These are phyloP conservation scores for Dendrothele bispora DNA, from an alignment of 768 basidiomycete genomes.

Conservation along the genomic window DNA sequence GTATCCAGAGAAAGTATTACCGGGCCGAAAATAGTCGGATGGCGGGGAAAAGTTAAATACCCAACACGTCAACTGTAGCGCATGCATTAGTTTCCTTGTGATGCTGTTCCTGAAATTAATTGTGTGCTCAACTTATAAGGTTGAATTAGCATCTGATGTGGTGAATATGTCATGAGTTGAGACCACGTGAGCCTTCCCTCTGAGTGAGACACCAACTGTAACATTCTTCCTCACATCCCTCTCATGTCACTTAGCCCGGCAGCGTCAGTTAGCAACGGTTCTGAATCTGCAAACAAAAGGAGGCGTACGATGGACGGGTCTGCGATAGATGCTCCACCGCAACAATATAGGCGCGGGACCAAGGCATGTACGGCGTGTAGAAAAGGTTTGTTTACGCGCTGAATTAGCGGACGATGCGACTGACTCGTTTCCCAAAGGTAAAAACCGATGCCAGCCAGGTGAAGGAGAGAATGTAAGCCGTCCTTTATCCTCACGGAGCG, in stretches of 20 bases:
- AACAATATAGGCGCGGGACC: conserved; percentile 70
- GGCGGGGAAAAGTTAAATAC: too few relatives aligned
- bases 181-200: too few relatives aligned
- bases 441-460: conserved; percentile 92
- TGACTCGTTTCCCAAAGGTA: conserved; percentile 44
- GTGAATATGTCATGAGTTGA: too few relatives aligned
- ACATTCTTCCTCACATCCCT: neutral
- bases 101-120: too few relatives aligned
- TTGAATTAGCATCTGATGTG: too few relatives aligned
- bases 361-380: conserved; percentile 87
- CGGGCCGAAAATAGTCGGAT: too few relatives aligned
- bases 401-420: too few relatives aligned
- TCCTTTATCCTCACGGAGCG: conserved; percentile 30
- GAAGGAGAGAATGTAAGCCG: conserved; percentile 83
- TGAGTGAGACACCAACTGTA: too few relatives aligned
- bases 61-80: too few relatives aligned
- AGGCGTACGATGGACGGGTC: conserved; percentile 51
- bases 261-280: conserved; percentile 54
- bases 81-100: too few relatives aligned
- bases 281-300: conserved; percentile 57
- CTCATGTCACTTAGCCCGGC: conserved; percentile 70
- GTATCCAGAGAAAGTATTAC: neutral
- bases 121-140: too few relatives aligned
- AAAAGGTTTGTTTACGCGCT: conserved; percentile 45
- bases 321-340: conserved; percentile 29